Conservation (phyloP, 2,329 filamentous ascomycete genomes). For the Harringtonia aguacate region DNA sequence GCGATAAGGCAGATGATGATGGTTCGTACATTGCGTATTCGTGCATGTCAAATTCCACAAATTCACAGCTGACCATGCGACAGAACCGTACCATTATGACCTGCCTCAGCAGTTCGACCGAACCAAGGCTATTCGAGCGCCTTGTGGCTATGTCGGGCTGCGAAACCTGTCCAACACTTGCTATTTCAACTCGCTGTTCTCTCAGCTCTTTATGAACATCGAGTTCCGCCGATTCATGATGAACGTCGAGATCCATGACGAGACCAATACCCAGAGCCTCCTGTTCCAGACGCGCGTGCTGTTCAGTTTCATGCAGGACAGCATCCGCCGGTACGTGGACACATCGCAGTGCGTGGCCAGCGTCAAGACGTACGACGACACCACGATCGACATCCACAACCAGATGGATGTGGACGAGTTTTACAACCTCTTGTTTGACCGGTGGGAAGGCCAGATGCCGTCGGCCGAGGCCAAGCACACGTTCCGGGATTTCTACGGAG, state of each 20-base stretch:
- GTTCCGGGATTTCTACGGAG: constrained; percentile 80
- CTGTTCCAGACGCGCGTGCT: constrained; percentile 69
- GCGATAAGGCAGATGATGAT: constrained; percentile 29
- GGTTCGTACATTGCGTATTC: too few species aligned
- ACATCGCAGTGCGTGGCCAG: constrained; percentile 61
- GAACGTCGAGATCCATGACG: constrained; percentile 43
- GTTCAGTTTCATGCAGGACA: constrained; percentile 80
- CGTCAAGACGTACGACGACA: constrained; percentile 74
- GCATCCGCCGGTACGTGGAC: constrained; percentile 61
- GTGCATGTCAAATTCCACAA: too few species aligned
- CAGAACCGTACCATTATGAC: constrained; percentile 47
- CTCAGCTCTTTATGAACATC: constrained; percentile 93
- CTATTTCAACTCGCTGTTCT: constrained; percentile 90
- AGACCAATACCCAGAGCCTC: constrained; percentile 49
- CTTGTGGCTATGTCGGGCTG: constrained; percentile 80
- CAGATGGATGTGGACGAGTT: constrained; percentile 99
- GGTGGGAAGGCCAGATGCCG: constrained; percentile 74
- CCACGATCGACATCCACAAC: constrained; percentile 70
- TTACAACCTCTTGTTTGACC: constrained; percentile 85
- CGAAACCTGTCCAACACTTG: constrained; percentile 91
- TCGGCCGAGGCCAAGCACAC: constrained; percentile 55
- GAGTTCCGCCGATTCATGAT: constrained; percentile 81
- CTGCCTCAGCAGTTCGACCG: constrained; percentile 53
- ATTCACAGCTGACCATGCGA: too few species aligned
- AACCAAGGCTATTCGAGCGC: constrained; percentile 56